phyloP scores from a whole-genome alignment of 2,329 filamentous ascomycete genomes.

The Arachnomyces sp. region DNA sequence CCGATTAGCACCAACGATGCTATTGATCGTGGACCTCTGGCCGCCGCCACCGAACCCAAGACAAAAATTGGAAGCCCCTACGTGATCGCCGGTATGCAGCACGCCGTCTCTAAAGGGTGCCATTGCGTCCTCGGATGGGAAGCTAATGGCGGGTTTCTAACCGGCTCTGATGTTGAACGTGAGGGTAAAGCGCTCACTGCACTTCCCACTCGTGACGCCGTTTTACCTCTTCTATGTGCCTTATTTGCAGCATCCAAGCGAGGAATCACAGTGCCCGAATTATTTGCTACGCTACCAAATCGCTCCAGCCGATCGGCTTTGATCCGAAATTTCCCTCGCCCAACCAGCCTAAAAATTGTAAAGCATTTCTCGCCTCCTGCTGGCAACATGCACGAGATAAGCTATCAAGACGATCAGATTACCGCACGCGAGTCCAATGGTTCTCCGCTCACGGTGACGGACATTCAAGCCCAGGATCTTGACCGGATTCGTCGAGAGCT shows the following conservation, averaged over 20 bases:
- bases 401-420: constrained; percentile 12
- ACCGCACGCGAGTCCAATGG: constrained; percentile 9
- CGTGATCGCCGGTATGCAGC: constrained; percentile 27
- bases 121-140: constrained; percentile 26
- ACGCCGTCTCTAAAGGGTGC: constrained; percentile 20
- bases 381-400: constrained; percentile 15
- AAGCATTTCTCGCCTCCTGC: constrained; percentile 20
- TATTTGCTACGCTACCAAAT: constrained; percentile 22
- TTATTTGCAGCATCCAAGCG: constrained; percentile 22
- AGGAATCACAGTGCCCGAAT: constrained; percentile 17
- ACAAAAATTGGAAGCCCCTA: constrained; percentile 29
- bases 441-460: constrained; percentile 7
- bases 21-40: constrained; percentile 24
- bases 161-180: constrained; percentile 22
- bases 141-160: constrained; percentile 29
- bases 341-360: constrained; percentile 24
- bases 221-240: constrained; percentile 24
- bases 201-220: constrained; percentile 25
- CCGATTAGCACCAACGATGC: constrained; percentile 28
- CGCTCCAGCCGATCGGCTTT: constrained; percentile 25
- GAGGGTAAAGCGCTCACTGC: constrained; percentile 21
- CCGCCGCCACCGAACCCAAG: constrained; percentile 20
- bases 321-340: constrained; percentile 25
- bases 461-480: constrained; percentile 9
- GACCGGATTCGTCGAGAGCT: constrained; percentile 18